A percentile compares a stretch with the other conserved stretches of the same genome.
Conservation (phyloP, 495 filamentous ascomycete species). For the Apodospora peruviana region DNA sequence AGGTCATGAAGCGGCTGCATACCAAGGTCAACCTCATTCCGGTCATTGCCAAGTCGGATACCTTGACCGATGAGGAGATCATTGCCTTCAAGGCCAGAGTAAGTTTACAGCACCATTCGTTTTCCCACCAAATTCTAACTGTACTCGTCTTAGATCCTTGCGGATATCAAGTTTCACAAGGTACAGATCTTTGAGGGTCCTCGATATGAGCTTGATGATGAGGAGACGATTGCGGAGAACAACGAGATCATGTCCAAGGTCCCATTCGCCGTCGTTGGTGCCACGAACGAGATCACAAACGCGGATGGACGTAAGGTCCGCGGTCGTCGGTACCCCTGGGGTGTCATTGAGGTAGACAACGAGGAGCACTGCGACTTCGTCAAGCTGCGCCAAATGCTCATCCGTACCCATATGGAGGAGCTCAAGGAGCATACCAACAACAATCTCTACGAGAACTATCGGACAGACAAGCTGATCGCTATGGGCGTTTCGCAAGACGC, state of each 20-base stretch:
- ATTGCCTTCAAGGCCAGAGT: conserved; percentile 89
- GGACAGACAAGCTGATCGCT: conserved; percentile 93
- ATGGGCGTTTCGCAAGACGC: conserved; percentile 99
- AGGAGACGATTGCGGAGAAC: conserved; percentile 99
- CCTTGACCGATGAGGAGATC: conserved; percentile 95
- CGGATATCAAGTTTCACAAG: conserved; percentile 91
- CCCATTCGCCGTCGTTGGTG: conserved; percentile 95
- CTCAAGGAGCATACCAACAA: conserved; percentile 99
- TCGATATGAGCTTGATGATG: conserved; percentile 96
- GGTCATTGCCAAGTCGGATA: conserved; percentile 97
- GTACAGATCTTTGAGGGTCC: conserved; percentile 99
- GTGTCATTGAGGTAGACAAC: conserved; percentile 98
- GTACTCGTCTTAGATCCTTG: conserved; percentile 66
- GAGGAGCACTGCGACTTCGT: conserved; percentile 99
- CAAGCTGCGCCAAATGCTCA: conserved; percentile 99
- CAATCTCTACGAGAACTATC: conserved; percentile 96
- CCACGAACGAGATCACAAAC: conserved; percentile 84
- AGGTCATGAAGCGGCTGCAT: conserved; percentile 97
- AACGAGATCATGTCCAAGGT: conserved; percentile 99
- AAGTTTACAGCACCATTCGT: conserved; percentile 31
- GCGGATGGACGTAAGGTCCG: conserved; percentile 93
- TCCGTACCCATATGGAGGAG: conserved; percentile 99
- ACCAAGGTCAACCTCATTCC: conserved; percentile 99
- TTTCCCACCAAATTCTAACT: conserved; percentile 10
- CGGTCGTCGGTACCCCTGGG: conserved; percentile 96